Evolutionary conservation across 371 early-diverging fungal species (phyloP), one percentile per base, ranked within the genome.

Genomic region (Zychaea mexicana): DNA sequence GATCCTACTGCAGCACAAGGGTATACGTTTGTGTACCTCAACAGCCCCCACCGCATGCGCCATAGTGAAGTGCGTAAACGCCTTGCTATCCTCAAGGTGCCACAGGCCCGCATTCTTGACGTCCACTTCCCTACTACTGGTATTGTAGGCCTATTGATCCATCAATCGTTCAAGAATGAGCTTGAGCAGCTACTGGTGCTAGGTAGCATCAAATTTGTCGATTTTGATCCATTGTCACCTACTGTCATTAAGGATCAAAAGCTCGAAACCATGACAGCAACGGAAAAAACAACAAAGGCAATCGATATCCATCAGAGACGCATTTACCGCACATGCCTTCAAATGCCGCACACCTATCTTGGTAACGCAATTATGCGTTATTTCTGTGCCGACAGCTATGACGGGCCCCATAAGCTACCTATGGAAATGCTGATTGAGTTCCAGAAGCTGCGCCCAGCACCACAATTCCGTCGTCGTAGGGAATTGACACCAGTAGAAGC

Each of bases 11-110:
- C n/a, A n/a, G n/a, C n/a, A n/a, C n/a, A n/a, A n/a, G 54, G 54
- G 1, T 54, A 54, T 26, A 54, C 3, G 4, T 54, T 54, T 27
- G 54, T 54, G n/a, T 54, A 54, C n/a, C 54, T 54, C 26, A 54
- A 54, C 9, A 54, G 28, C 27, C 8, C 22, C 21, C 9, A 17
- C 17, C 9, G 54, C 17, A 54, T 15, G 1, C 22, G 28, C 2
- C 54, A 54, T 31, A 54, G 54, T 26, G 31, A 54, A 31, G 54
- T 54, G n/a, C 31, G 54, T 0, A 36, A 36, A 36, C 8, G n/a
- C 7, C 55, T 49, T 24, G 9, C 13, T 9, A 49, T 49, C 2
- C 3, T 49, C 1, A 24, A 24, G 9, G 49, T 49, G 8, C 13
- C 8, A 21, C 49, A 49, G n/a, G 49, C 21, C 8, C 8, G 49